Evolutionary conservation across 2,329 filamentous ascomycete genomes (phyloP).

Genomic region (Cladosporium sp.): DNA sequence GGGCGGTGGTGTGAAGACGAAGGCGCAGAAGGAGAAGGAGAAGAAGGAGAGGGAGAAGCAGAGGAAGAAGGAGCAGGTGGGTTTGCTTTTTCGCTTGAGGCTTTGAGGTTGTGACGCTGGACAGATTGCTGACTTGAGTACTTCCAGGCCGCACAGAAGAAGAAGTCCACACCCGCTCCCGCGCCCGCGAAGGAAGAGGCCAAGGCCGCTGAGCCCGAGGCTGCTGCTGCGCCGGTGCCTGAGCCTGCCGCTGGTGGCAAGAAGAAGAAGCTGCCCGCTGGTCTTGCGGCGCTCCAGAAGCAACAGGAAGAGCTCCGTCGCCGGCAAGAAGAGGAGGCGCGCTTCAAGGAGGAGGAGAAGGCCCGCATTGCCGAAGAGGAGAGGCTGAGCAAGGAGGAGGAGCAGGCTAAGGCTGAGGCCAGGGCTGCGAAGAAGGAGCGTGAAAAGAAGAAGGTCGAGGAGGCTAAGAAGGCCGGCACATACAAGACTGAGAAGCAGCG

Average conservation of each 20-base stretch:
- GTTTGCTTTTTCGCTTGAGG: background rate
- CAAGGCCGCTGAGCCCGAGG: constrained; percentile 41
- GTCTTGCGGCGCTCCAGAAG: constrained; percentile 67
- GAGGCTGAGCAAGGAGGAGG: constrained; percentile 58
- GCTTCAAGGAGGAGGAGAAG: constrained; percentile 56
- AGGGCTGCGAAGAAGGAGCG: constrained; percentile 75
- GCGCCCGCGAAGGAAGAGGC: constrained; percentile 21
- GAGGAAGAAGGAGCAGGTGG: constrained; percentile 82
- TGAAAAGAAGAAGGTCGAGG: constrained; percentile 79
- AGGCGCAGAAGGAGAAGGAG: constrained; percentile 96
- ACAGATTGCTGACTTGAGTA: constrained; percentile 1
- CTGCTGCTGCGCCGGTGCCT: constrained; percentile 40
- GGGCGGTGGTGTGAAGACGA: constrained; percentile 72
- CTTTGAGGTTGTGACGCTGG: background rate
- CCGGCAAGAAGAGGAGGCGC: constrained; percentile 58
- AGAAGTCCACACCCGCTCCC: constrained; percentile 56
- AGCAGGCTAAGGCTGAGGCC: constrained; percentile 63
- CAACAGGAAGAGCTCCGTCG: constrained; percentile 72
- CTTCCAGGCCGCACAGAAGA: constrained; percentile 65
- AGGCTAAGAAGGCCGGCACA: constrained; percentile 82
- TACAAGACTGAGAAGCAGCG: constrained; percentile 81
- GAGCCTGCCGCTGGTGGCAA: constrained; percentile 52
- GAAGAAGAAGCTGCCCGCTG: constrained; percentile 81
- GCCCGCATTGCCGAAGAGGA: constrained; percentile 61
- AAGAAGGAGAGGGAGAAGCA: constrained; percentile 99